Base-by-base conservation (phyloP, 1,139 yeast species). In the Candida sanyaensis region DNA sequence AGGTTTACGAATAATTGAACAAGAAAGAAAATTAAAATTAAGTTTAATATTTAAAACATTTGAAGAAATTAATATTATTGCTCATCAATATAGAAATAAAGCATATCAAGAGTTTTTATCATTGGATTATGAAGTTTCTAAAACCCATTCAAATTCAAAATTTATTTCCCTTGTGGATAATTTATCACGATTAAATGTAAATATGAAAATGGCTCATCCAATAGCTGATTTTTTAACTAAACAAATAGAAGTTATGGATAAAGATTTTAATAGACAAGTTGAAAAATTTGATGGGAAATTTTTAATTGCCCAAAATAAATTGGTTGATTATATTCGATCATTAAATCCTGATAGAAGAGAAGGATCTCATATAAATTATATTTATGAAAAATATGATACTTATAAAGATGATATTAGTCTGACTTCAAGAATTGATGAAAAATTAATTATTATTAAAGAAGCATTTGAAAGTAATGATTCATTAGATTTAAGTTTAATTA, bases 61-160 rank as follows among this genome's bases (percentile, higher is more conserved):
- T 83, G 66, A 66, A 6, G 87, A 86, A 54, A 86, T 89, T 1
- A 89, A 84, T 50, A 68, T 64, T 9, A 81, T 88, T 9, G 78
- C 89, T 12, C 80, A 80, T 30, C 77, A 75, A 29, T 92, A 89
- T 66, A 81, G 88, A 55, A 74, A 75, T 47, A 77, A 77, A 39
- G 73, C 84, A 9, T 87, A 92, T 83, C 74, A 75, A 34, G 81
- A 78, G 50, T 72, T 92, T 46, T 58, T 75, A 13, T 61, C 74
- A 1, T 61, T 74, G 50, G 78, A 75, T 46, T 69, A 69, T 50
- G 77, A 71, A 44, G 73, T 62, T 4, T 41, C 40, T 42, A 44
- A 41, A 32, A 17, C 49, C 39, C 52, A 42, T 44, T 55, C 46
- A 28, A 60, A 63, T 48, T 55, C 61, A 26, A 71, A 66, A 50